These are phyloP conservation scores for Larix kaempferi DNA, from an alignment of 75 land plant genomes.

Conservation along the genomic window DNA sequence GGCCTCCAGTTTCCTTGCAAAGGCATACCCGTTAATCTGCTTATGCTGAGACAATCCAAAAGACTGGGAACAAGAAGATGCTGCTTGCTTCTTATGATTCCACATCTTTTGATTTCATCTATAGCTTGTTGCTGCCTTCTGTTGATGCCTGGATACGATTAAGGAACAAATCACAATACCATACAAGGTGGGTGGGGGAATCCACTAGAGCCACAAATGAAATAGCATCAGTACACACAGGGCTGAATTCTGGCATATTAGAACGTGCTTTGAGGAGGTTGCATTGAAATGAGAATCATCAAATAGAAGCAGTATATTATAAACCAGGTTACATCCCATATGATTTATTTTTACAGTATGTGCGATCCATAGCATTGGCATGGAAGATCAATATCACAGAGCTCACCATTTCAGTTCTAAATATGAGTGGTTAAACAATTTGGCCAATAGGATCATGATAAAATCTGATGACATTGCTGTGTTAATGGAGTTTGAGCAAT, in stretches of 20 bases:
- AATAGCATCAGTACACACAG: too few relatives aligned
- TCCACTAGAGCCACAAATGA: too few relatives aligned
- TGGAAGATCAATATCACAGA: background rate
- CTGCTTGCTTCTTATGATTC: conserved; percentile 25
- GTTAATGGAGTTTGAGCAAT: conserved; percentile 29
- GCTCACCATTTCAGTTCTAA: background rate
- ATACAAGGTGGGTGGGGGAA: too few relatives aligned
- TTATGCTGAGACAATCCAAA: background rate
- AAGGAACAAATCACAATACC: too few relatives aligned
- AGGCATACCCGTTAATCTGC: background rate
- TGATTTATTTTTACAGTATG: conserved; percentile 35
- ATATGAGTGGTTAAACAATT: background rate
- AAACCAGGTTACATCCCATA: conserved; percentile 14
- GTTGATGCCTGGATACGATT: background rate
- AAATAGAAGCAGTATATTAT: background rate
- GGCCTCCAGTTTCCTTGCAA: background rate
- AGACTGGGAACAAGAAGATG: background rate
- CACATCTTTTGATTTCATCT: conserved; percentile 46
- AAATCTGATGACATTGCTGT: conserved; percentile 72
- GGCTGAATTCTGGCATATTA: too few relatives aligned
- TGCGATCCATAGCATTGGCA: background rate
- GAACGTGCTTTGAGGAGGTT: too few relatives aligned
- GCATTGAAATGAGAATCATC: conserved; percentile 8
- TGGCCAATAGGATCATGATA: conserved; percentile 21
- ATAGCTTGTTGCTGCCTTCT: conserved; percentile 38